Conservation (phyloP, 768 basidiomycete species). For the Pleurotus platypus region DNA sequence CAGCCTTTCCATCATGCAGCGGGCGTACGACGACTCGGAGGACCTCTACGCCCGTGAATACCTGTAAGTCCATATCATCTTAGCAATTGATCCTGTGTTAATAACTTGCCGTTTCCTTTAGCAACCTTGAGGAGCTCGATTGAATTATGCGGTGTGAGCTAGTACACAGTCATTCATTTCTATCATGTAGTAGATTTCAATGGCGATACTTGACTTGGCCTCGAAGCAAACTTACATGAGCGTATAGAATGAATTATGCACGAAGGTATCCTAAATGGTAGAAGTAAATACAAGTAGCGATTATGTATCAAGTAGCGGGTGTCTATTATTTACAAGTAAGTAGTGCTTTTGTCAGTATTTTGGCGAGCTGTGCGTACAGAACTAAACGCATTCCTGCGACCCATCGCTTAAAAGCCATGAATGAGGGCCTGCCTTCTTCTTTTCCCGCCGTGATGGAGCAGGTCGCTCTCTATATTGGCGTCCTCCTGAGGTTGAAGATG, state of each 20-base stretch:
- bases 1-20: background rate
- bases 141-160: background rate
- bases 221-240: no score
- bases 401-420: conserved; percentile 4
- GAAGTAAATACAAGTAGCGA: background rate
- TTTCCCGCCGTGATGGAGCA: background rate
- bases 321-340: no score
- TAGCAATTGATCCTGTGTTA: no score
- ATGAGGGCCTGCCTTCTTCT: background rate
- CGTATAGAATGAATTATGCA: background rate
- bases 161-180: background rate
- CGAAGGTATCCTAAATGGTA: background rate
- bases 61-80: background rate
- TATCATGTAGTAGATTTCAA: no score
- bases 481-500: background rate
- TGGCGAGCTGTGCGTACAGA: no score
- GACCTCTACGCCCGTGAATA: background rate
- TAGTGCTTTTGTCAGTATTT: no score
- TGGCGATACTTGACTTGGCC: no score
- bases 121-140: background rate
- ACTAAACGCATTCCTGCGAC: background rate
- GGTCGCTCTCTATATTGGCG: background rate
- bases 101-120: background rate
- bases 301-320: no score
- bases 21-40: background rate